A percentile compares a stretch with the other conserved stretches of the same genome.
phyloP scores from a whole-genome alignment of 2,329 filamentous ascomycete species.

The Thielaviopsis ethacetica region DNA sequence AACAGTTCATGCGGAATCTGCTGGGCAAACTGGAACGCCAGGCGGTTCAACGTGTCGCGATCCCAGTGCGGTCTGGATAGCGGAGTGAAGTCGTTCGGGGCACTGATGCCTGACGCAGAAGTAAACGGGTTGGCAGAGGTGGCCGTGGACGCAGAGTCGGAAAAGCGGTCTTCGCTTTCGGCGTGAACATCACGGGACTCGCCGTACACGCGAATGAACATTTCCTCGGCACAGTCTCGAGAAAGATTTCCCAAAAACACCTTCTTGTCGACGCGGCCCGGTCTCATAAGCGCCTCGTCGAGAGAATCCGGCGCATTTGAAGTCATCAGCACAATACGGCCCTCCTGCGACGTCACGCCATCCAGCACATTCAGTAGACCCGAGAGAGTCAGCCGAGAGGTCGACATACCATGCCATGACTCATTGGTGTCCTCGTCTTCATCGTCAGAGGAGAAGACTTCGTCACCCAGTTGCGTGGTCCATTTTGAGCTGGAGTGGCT shows the following conservation, averaged over 20 bases:
- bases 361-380: constrained; percentile 74
- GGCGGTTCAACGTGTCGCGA: neutral
- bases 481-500: constrained; percentile 8
- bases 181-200: neutral
- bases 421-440: constrained; percentile 14
- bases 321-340: constrained; percentile 66
- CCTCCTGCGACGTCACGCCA: constrained; percentile 64
- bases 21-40: constrained; percentile 26
- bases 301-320: constrained; percentile 61
- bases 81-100: neutral
- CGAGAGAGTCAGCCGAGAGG: constrained; percentile 42
- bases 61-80: neutral
- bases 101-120: neutral
- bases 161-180: constrained; percentile 7
- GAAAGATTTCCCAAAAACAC: constrained; percentile 47
- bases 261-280: constrained; percentile 56
- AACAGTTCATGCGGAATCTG: constrained; percentile 36
- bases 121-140: neutral
- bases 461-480: constrained; percentile 3
- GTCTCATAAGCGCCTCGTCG: constrained; percentile 57
- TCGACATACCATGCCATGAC: constrained; percentile 16
- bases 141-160: neutral
- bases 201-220: constrained; percentile 45
- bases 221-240: constrained; percentile 34
- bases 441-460: constrained; percentile 14